Conservation (phyloP, 257 asterid species). For the Jacaranda copaia region DNA sequence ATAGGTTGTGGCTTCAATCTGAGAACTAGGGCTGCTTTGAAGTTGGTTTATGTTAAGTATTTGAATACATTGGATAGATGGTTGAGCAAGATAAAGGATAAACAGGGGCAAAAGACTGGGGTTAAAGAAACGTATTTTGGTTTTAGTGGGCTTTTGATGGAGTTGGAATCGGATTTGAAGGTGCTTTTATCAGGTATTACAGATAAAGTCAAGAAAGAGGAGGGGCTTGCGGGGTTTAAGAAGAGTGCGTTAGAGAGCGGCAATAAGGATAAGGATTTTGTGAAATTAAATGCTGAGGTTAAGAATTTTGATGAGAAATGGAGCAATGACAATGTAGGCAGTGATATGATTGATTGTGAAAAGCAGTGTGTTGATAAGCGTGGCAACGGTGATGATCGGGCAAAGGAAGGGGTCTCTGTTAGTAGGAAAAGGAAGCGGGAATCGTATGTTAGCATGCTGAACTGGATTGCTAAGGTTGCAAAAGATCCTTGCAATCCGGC, state of each 20-base stretch:
- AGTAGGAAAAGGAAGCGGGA: constrained; percentile 67
- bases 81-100: constrained; percentile 47
- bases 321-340: too few relatives aligned
- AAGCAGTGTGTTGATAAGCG: constrained; percentile 24
- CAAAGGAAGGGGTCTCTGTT: constrained; percentile 32
- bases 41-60: constrained; percentile 62
- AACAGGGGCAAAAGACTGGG: constrained; percentile 21
- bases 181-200: constrained; percentile 44
- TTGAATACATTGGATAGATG: constrained; percentile 48
- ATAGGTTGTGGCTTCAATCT: constrained; percentile 60
- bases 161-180: constrained; percentile 57
- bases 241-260: constrained; percentile 37
- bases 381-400: constrained; percentile 31
- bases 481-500: constrained; percentile 67
- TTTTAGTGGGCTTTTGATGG: constrained; percentile 47
- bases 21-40: constrained; percentile 50
- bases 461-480: constrained; percentile 70
- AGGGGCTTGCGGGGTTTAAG: constrained; percentile 35
- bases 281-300: constrained; percentile 30
- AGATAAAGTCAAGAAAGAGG: constrained; percentile 51
- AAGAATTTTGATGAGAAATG: constrained; percentile 16
- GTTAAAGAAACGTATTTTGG: constrained; percentile 6
- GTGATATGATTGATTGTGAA: constrained; percentile 16
- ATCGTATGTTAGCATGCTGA: constrained; percentile 48
- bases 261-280: constrained; percentile 34